phyloP scores from a whole-genome alignment of 1,139 yeast species.

The Saccharomyces hybrid region DNA sequence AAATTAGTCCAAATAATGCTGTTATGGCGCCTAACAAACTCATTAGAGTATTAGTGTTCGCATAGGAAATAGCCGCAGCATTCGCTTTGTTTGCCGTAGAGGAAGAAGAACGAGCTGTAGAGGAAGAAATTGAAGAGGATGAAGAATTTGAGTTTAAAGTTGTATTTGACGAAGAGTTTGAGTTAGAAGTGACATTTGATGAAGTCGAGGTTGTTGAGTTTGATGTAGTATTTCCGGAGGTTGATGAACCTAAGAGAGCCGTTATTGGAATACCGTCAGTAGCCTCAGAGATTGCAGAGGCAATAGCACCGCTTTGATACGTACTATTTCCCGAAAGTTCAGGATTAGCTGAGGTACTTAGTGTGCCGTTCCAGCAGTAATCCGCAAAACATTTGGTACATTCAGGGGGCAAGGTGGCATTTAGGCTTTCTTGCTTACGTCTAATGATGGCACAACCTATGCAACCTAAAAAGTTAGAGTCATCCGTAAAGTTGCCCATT shows the following conservation, averaged over 20 bases:
- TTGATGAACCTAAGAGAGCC: constrained; percentile 4
- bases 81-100: constrained; percentile 5
- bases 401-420: constrained; percentile 55
- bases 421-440: constrained; percentile 70
- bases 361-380: constrained; percentile 78
- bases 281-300: constrained; percentile 8
- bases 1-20: constrained; percentile 8
- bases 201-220: background rate
- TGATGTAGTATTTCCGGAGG: background rate
- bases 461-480: constrained; percentile 68
- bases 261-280: constrained; percentile 6
- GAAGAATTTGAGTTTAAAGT: background rate
- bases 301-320: constrained; percentile 4
- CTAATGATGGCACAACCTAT: constrained; percentile 84
- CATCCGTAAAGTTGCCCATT: constrained; percentile 64
- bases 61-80: constrained; percentile 9
- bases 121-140: background rate
- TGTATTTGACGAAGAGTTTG: background rate
- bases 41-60: constrained; percentile 6
- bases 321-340: constrained; percentile 4
- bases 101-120: constrained; percentile 3
- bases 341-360: constrained; percentile 10
- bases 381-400: constrained; percentile 64
- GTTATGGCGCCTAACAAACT: constrained; percentile 9
- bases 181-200: background rate